Conservation (phyloP, 148 eudicot species). For the Rhododendron vialii region DNA sequence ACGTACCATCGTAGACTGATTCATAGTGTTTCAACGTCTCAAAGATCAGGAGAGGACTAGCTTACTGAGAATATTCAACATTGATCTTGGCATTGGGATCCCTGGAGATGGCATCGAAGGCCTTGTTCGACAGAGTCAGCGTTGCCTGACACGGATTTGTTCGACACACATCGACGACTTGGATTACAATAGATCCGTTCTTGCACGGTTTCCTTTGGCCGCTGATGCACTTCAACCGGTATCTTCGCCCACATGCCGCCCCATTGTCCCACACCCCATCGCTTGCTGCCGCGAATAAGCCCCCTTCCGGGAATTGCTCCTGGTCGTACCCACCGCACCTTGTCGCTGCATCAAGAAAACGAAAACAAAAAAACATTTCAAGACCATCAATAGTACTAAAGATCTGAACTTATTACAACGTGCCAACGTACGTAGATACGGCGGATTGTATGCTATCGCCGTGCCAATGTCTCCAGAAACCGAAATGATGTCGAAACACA, state of each 20-base stretch:
- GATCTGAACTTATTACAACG: background rate
- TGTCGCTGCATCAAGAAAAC: constrained; percentile 6
- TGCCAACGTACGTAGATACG: constrained; percentile 14
- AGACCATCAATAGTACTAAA: background rate
- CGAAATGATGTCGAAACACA: background rate
- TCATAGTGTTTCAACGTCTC: background rate
- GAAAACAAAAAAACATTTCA: background rate
- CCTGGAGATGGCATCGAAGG: constrained; percentile 14
- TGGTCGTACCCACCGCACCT: constrained; percentile 12
- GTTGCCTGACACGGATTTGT: constrained; percentile 17
- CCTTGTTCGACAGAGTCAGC: constrained; percentile 11
- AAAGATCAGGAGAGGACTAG: background rate
- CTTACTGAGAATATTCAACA: constrained; percentile 22
- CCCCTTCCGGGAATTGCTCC: constrained; percentile 19
- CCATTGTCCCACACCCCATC: constrained; percentile 26
- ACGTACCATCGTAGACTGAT: too few relatives aligned
- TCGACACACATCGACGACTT: constrained; percentile 18
- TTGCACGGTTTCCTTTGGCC: constrained; percentile 15
- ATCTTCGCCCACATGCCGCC: constrained; percentile 22
- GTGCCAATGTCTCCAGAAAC: constrained; percentile 22
- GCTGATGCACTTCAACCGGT: constrained; percentile 15
- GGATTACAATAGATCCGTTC: background rate
- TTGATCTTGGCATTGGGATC: constrained; percentile 13
- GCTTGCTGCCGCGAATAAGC: constrained; percentile 13
- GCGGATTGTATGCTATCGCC: constrained; percentile 11